These are phyloP conservation scores for Echinosophora koreensis DNA, from an alignment of 306 rosid species.

Conservation along the genomic window DNA sequence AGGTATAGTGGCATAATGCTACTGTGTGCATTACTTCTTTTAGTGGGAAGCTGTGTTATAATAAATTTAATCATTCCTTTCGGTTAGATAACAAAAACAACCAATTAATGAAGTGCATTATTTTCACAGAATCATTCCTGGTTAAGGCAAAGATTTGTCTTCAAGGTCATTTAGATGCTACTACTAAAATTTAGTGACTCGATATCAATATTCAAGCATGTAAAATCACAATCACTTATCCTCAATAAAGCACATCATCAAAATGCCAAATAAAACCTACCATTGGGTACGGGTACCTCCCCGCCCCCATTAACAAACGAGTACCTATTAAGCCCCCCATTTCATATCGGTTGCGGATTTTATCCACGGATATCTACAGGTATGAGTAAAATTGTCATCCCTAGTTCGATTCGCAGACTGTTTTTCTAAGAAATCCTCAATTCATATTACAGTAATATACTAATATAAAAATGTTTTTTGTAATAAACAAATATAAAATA, in stretches of 20 bases:
- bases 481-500: no score
- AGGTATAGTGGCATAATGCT: no score
- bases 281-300: no score
- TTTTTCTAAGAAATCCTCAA: no score
- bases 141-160: constrained; percentile 15
- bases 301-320: no score
- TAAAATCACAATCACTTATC: not conserved
- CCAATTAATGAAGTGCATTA: not conserved
- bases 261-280: not conserved
- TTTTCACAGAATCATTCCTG: not conserved
- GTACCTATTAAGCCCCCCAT: no score
- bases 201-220: not conserved
- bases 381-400: no score
- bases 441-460: no score
- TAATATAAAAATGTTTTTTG: no score
- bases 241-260: not conserved
- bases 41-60: constrained; percentile 73
- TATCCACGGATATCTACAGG: no score
- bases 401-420: no score
- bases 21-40: constrained; percentile 1
- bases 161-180: constrained; percentile 14
- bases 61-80: constrained; percentile 32
- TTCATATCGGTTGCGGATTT: no score
- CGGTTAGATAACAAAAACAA: not conserved
- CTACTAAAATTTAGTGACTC: not conserved